phyloP scores from a whole-genome alignment of 2,329 filamentous ascomycete genomes.

The Colletotrichum falcatum region DNA sequence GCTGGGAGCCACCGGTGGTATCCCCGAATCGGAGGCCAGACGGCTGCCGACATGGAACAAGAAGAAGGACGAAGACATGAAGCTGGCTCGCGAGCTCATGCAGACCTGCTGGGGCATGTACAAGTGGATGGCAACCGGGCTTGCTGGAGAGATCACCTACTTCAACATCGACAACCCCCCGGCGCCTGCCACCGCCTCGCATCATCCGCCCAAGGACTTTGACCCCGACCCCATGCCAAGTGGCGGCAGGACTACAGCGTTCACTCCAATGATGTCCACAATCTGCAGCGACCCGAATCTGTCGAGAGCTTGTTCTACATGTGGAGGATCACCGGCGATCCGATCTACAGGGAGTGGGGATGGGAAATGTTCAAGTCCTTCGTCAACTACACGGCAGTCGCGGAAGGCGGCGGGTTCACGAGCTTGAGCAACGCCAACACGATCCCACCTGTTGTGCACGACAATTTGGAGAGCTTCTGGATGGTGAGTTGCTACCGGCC shows the following conservation, averaged over 20 bases:
- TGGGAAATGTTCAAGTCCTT: constrained; percentile 99
- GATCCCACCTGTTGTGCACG: constrained; percentile 75
- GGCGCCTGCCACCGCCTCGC: constrained; percentile 66
- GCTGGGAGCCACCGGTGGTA: constrained; percentile 83
- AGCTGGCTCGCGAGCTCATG: constrained; percentile 88
- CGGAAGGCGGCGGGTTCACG: constrained; percentile 83
- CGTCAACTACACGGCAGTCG: constrained; percentile 83
- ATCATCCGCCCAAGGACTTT: constrained; percentile 63
- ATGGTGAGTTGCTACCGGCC: constrained; percentile 68
- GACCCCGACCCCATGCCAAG: constrained; percentile 63
- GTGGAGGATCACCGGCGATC: constrained; percentile 96
- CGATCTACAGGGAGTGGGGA: constrained; percentile 92
- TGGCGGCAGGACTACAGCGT: constrained; percentile 87
- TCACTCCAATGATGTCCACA: constrained; percentile 87
- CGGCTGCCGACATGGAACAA: constrained; percentile 79
- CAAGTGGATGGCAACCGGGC: constrained; percentile 85
- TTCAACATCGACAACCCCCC: constrained; percentile 82
- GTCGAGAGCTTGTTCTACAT: constrained; percentile 98
- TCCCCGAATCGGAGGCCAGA: constrained; percentile 79
- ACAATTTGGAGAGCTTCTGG: constrained; percentile 99
- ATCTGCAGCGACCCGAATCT: constrained; percentile 94
- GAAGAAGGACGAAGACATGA: constrained; percentile 87
- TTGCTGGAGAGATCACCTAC: constrained; percentile 95
- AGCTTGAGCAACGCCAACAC: constrained; percentile 80
- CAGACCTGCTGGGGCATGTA: constrained; percentile 99